Evolutionary conservation across 1,139 yeast species (phyloP).

Genomic region (Yamadazyma atmosphaerica): DNA sequence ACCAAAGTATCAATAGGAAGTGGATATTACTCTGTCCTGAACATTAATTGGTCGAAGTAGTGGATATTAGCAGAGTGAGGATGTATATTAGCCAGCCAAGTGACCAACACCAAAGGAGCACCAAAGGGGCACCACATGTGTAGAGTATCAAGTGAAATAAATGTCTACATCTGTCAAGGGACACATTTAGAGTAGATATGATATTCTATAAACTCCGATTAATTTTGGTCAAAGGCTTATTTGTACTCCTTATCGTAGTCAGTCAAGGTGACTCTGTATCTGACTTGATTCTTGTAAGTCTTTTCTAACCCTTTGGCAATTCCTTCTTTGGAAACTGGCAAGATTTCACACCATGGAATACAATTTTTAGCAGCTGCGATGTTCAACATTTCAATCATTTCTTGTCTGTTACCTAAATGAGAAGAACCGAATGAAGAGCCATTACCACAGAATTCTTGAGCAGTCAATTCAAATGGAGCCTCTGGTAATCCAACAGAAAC

Average conservation of each 20-base stretch:
- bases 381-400: conserved; percentile 54
- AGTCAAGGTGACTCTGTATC: conserved; percentile 50
- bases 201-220: no score
- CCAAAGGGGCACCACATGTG: no score
- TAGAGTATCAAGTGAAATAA: no score
- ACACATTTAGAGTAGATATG: no score
- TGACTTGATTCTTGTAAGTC: conserved; percentile 53
- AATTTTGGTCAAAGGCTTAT: no score
- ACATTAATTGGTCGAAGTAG: neutral
- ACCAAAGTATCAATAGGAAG: no score
- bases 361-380: conserved; percentile 53
- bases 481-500: conserved; percentile 56
- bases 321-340: conserved; percentile 53
- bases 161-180: no score
- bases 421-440: conserved; percentile 47
- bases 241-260: conserved; percentile 22
- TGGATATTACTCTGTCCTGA: neutral
- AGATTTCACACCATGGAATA: conserved; percentile 60
- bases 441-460: conserved; percentile 32
- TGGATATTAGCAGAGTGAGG: neutral
- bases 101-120: no score
- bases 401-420: conserved; percentile 52
- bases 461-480: conserved; percentile 20
- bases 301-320: conserved; percentile 52
- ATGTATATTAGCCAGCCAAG: no score